phyloP scores from a whole-genome alignment of 2,329 filamentous ascomycete species.

The Nigrograna mackinnonii region DNA sequence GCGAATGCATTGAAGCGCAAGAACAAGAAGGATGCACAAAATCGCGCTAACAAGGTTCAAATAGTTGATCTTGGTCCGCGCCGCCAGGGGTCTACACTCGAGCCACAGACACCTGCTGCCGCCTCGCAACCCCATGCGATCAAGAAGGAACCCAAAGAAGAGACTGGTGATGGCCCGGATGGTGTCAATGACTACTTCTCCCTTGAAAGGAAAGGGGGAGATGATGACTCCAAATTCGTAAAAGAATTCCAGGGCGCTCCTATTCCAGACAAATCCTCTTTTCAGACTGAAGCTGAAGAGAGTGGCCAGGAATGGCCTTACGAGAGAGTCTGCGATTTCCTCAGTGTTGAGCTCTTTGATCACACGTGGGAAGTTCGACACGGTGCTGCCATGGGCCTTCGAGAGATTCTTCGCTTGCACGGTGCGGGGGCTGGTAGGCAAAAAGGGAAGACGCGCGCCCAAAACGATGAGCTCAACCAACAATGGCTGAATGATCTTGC shows the following conservation, averaged over 20 bases:
- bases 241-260: constrained; percentile 91
- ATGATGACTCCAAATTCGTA: constrained; percentile 90
- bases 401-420: constrained; percentile 91
- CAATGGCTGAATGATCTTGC: constrained; percentile 92
- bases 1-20: constrained; percentile 95
- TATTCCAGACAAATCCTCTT: constrained; percentile 80
- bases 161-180: constrained; percentile 62
- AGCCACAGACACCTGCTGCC: constrained; percentile 57
- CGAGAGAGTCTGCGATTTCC: constrained; percentile 89
- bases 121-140: constrained; percentile 56
- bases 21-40: constrained; percentile 85
- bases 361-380: constrained; percentile 93
- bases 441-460: constrained; percentile 67
- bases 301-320: constrained; percentile 91
- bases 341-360: constrained; percentile 93
- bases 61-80: constrained; percentile 84
- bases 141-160: constrained; percentile 63
- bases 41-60: constrained; percentile 85
- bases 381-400: constrained; percentile 90
- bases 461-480: constrained; percentile 81
- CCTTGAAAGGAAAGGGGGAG: constrained; percentile 76
- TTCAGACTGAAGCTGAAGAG: constrained; percentile 76
- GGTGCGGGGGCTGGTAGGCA: constrained; percentile 83
- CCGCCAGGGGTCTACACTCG: constrained; percentile 61
- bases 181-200: constrained; percentile 78